These are phyloP conservation scores for Verticillium dahliae DNA, from an alignment of 2,329 filamentous ascomycete genomes.

Conservation along the genomic window DNA sequence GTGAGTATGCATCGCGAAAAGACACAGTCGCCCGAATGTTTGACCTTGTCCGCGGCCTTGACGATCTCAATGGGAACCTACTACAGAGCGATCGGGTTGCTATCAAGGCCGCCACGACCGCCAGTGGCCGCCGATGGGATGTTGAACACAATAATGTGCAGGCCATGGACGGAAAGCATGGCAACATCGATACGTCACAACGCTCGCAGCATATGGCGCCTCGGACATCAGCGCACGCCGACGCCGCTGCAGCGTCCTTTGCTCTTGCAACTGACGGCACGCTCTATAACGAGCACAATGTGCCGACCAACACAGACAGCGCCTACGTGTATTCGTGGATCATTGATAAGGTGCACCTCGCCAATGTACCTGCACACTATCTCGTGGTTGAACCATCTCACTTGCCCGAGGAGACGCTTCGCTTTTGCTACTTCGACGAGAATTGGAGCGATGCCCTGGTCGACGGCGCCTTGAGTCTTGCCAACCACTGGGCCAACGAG, in stretches of 20 bases:
- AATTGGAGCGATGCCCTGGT: slow-evolving; percentile 35
- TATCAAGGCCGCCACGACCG: neutral
- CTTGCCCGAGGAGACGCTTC: slow-evolving; percentile 28
- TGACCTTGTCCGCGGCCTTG: neutral
- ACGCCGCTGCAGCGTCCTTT: too few species aligned
- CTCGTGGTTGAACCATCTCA: slow-evolving; percentile 29
- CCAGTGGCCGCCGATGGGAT: neutral
- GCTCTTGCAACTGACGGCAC: neutral
- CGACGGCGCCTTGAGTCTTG: slow-evolving; percentile 34
- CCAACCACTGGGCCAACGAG: slow-evolving; percentile 23
- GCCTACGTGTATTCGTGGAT: slow-evolving; percentile 26
- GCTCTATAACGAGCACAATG: slow-evolving; percentile 19
- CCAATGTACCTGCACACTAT: slow-evolving; percentile 30
- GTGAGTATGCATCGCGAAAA: too few species aligned
- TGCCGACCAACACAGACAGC: slow-evolving; percentile 27
- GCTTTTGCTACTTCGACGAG: slow-evolving; percentile 37
- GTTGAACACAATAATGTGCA: neutral
- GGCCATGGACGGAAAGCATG: neutral
- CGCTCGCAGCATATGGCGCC: too few species aligned
- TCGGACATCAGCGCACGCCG: too few species aligned
- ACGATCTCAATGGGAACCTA: neutral
- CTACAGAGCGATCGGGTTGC: neutral
- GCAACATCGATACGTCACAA: neutral
- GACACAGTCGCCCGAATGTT: too few species aligned
- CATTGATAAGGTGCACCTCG: slow-evolving; percentile 27